Percentiles rank a stretch among this genome's conserved stretches.
Evolutionary conservation across 495 filamentous ascomycete genomes (phyloP).

Genomic region (Aspergillus carlsbadensis): DNA sequence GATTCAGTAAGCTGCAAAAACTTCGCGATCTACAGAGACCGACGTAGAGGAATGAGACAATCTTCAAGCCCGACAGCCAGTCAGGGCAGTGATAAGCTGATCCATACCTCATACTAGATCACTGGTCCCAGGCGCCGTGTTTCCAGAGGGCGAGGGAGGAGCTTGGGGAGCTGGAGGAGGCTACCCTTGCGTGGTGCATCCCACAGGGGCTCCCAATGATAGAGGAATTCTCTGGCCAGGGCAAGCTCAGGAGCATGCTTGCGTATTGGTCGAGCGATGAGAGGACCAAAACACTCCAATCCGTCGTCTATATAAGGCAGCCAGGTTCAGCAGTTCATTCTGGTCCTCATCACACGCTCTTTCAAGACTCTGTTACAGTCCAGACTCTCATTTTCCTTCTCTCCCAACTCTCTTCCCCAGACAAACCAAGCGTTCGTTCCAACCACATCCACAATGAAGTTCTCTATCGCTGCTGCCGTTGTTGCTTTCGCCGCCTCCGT

Average conservation of each 20-base stretch:
- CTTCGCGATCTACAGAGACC: constrained; percentile 12
- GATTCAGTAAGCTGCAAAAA: too few relatives aligned
- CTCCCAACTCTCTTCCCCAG: constrained; percentile 21
- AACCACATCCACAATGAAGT: constrained; percentile 41
- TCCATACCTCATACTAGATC: constrained; percentile 32
- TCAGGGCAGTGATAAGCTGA: constrained; percentile 5
- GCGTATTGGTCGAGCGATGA: constrained; percentile 8
- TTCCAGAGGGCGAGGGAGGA: not conserved
- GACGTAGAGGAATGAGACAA: constrained; percentile 21
- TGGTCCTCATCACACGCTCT: constrained; percentile 35
- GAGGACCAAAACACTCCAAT: constrained; percentile 19
- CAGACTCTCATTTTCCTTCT: constrained; percentile 27
- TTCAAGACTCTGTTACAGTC: constrained; percentile 20
- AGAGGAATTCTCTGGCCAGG: constrained; percentile 7
- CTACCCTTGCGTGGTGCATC: constrained; percentile 35
- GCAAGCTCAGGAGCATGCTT: not conserved
- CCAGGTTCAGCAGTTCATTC: constrained; percentile 12
- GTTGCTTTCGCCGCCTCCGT: constrained; percentile 32
- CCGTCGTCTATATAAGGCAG: constrained; percentile 39
- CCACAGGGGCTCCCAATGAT: constrained; percentile 17
- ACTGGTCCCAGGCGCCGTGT: not conserved
- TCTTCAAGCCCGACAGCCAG: not conserved
- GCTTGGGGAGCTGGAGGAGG: constrained; percentile 1
- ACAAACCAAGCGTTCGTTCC: constrained; percentile 31
- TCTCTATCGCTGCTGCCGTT: constrained; percentile 29